These are phyloP conservation scores for Monilinia polystroma DNA, from an alignment of 2,329 filamentous ascomycete species.

Conservation along the genomic window DNA sequence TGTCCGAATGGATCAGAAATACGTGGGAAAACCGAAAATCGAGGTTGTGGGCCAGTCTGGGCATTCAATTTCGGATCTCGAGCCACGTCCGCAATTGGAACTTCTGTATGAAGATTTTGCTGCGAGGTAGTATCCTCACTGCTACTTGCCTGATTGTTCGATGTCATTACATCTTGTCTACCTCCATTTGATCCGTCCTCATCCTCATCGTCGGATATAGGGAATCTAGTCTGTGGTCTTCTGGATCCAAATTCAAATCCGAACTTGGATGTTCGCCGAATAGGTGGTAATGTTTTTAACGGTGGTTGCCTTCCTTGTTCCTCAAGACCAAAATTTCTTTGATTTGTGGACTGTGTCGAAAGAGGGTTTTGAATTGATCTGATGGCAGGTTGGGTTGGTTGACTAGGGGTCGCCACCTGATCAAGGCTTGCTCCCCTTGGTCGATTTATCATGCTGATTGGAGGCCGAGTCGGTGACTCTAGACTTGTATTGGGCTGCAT, in stretches of 20 bases:
- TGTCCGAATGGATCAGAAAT: conserved; percentile 4
- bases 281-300: conserved; percentile 54
- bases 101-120: neutral
- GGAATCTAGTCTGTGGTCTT: conserved; percentile 35
- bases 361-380: conserved; percentile 20
- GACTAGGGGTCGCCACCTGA: neutral
- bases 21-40: conserved; percentile 15
- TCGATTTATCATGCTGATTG: conserved; percentile 29
- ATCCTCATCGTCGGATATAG: conserved; percentile 35
- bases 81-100: neutral
- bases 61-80: neutral
- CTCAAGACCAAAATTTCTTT: neutral
- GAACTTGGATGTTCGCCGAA: conserved; percentile 58
- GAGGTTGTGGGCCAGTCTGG: neutral
- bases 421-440: conserved; percentile 29
- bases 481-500: neutral
- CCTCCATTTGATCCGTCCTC: neutral
- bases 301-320: conserved; percentile 27
- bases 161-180: neutral
- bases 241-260: conserved; percentile 43
- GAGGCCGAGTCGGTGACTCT: neutral
- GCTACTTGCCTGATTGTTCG: neutral
- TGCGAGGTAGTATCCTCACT: neutral
- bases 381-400: neutral
- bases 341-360: neutral